Conservation (phyloP, 305 asterid genomes). For the Plantago coronopus region DNA sequence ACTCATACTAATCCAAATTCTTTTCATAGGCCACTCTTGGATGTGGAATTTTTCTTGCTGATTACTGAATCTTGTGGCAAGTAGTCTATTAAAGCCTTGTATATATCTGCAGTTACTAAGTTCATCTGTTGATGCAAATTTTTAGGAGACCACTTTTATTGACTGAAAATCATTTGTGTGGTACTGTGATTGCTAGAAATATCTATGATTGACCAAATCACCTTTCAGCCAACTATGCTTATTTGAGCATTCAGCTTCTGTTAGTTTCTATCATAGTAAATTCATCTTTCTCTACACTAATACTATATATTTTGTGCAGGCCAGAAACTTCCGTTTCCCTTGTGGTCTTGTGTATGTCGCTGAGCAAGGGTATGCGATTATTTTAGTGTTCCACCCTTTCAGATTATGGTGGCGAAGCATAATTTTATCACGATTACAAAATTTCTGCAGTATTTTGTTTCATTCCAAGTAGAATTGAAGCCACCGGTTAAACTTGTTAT, state of each 20-base stretch:
- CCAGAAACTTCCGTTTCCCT: constrained; percentile 90
- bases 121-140: constrained; percentile 4
- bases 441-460: neutral
- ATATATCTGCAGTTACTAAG: neutral
- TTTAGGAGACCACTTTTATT: constrained; percentile 11
- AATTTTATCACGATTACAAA: neutral
- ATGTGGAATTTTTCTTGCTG: neutral
- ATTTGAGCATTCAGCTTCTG: constrained; percentile 12
- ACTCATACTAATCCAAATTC: neutral
- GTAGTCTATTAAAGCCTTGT: neutral
- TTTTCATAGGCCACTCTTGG: neutral
- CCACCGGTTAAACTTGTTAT: neutral
- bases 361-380: constrained; percentile 73
- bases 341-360: constrained; percentile 98
- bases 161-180: constrained; percentile 1
- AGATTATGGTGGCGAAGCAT: constrained; percentile 10
- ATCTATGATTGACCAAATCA: neutral
- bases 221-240: constrained; percentile 13
- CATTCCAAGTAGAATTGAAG: neutral
- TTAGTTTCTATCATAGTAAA: constrained; percentile 12
- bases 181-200: constrained; percentile 17
- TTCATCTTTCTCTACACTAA: constrained; percentile 15
- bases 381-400: constrained; percentile 20
- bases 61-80: neutral
- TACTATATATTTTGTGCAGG: constrained; percentile 47